Evolutionary conservation across 768 basidiomycete genomes (phyloP).

Genomic region (Pholiota microspora): DNA sequence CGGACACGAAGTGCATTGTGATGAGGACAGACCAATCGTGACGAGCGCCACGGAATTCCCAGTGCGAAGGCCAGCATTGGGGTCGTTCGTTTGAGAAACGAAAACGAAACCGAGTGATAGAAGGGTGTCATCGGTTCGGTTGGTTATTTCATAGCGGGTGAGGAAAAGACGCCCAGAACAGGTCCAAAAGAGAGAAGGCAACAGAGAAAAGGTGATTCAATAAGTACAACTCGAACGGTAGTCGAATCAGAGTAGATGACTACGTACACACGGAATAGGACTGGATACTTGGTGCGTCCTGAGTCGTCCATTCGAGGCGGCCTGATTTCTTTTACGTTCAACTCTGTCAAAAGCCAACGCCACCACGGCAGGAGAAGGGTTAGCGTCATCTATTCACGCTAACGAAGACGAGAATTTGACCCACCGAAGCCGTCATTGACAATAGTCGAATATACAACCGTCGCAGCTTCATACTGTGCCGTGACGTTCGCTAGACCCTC

Average conservation of each 20-base stretch:
- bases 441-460: conserved; percentile 68
- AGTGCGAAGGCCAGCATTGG: background rate
- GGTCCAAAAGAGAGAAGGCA: background rate
- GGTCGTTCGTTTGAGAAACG: no score
- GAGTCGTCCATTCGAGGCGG: conserved; percentile 93
- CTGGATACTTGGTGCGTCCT: conserved; percentile 94
- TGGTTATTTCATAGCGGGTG: background rate
- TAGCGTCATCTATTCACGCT: background rate
- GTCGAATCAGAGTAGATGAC: background rate
- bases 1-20: no score
- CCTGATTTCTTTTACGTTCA: conserved; percentile 89
- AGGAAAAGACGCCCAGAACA: background rate
- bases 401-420: background rate
- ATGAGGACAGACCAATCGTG: background rate
- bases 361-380: background rate
- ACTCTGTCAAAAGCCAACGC: conserved; percentile 42
- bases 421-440: conserved; percentile 81
- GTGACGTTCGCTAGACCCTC: conserved; percentile 61
- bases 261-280: conserved; percentile 81
- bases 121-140: background rate
- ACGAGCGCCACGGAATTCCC: background rate
- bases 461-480: conserved; percentile 67
- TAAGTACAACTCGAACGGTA: background rate
- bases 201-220: background rate
- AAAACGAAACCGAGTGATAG: background rate